Percentiles rank a stretch among this genome's conserved stretches.
Evolutionary conservation across 2,329 filamentous ascomycete genomes (phyloP).

Genomic region (Rutstroemia sp.): DNA sequence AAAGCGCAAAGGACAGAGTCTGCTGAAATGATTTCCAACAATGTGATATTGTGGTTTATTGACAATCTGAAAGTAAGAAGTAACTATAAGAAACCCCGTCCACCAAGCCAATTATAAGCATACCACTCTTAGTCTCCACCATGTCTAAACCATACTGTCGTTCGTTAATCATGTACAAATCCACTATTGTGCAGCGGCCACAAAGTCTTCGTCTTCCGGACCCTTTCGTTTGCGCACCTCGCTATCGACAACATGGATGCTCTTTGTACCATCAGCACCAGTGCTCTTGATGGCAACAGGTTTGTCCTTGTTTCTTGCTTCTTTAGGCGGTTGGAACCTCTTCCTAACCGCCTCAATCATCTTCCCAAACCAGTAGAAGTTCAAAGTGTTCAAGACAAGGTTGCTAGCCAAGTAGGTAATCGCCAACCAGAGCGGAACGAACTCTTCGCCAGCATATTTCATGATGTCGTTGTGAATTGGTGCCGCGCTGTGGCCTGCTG

Average conservation of each 20-base stretch:
- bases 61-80: too few species aligned
- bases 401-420: slow-evolving; percentile 63
- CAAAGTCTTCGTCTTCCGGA: slow-evolving; percentile 2
- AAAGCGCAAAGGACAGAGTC: not conserved
- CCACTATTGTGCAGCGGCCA: slow-evolving; percentile 2
- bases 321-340: slow-evolving; percentile 54
- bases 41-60: too few species aligned
- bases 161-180: not conserved
- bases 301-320: slow-evolving; percentile 28
- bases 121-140: not conserved
- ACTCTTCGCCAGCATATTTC: slow-evolving; percentile 42
- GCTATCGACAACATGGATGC: slow-evolving; percentile 25
- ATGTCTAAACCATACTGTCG: not conserved
- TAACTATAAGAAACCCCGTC: too few species aligned
- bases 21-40: too few species aligned
- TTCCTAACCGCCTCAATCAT: slow-evolving; percentile 77
- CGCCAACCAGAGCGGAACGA: slow-evolving; percentile 64
- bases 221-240: slow-evolving; percentile 27
- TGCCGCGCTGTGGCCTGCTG: slow-evolving; percentile 21
- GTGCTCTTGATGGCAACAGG: slow-evolving; percentile 22
- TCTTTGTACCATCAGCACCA: slow-evolving; percentile 23
- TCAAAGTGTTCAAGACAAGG: slow-evolving; percentile 64
- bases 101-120: not conserved
- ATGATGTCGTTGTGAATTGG: slow-evolving; percentile 34
- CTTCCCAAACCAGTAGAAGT: slow-evolving; percentile 81